Evolutionary conservation across 2,329 filamentous ascomycete species (phyloP).

Genomic region (Hymenoscyphus fructigenus): DNA sequence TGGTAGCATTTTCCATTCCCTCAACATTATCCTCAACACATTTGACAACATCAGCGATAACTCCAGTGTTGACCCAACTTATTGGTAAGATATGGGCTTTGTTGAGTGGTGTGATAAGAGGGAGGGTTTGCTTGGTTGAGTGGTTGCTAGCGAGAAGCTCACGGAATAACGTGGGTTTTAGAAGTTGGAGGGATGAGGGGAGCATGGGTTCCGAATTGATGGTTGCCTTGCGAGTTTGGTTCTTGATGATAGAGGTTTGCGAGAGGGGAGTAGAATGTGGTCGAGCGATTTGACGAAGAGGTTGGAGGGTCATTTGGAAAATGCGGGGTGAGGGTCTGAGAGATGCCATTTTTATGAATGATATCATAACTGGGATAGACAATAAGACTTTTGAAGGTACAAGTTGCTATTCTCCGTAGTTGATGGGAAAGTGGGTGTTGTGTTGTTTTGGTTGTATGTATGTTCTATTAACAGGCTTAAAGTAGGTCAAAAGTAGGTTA

Average conservation of each 20-base stretch:
- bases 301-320: background rate
- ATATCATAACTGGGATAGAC: too few species aligned
- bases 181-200: background rate
- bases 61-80: background rate
- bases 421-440: too few species aligned
- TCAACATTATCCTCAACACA: background rate
- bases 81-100: constrained; percentile 1
- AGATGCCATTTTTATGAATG: background rate
- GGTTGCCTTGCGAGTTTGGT: background rate
- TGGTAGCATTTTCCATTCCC: background rate
- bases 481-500: too few species aligned
- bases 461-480: too few species aligned
- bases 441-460: too few species aligned
- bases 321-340: background rate
- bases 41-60: background rate
- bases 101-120: background rate
- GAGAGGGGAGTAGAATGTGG: background rate
- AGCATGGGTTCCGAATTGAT: background rate
- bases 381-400: too few species aligned
- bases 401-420: too few species aligned
- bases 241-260: background rate
- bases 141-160: background rate
- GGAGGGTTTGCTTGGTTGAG: background rate
- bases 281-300: background rate
- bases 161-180: background rate